phyloP scores from a whole-genome alignment of 805 yeast genomes.

The Yarrowia sp. region DNA sequence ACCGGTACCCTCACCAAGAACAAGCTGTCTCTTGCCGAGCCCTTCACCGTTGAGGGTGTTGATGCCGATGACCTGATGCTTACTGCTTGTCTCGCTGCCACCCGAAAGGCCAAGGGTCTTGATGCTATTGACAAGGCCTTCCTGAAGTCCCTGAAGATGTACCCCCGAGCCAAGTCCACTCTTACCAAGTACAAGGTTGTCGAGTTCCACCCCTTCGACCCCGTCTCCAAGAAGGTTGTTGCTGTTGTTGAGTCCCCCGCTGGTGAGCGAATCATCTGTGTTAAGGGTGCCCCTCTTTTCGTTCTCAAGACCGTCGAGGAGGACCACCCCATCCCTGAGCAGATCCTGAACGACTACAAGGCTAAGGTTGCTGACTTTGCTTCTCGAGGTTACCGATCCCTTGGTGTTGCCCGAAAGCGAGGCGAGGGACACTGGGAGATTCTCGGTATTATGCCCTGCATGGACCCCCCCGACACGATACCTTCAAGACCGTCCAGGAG shows the following conservation, averaged over 20 bases:
- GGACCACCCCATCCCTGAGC: constrained; percentile 95
- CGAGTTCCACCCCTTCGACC: constrained; percentile 97
- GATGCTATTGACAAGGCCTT: constrained; percentile 97
- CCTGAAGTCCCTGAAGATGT: constrained; percentile 79
- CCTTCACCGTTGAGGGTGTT: constrained; percentile 97
- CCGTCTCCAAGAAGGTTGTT: constrained; percentile 94
- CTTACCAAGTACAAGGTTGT: constrained; percentile 89
- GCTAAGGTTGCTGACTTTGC: constrained; percentile 97
- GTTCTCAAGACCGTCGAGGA: constrained; percentile 95
- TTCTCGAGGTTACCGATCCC: constrained; percentile 96
- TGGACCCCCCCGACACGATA: constrained; percentile 99
- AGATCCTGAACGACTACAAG: constrained; percentile 88
- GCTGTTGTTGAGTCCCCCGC: constrained; percentile 94
- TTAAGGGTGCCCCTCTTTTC: constrained; percentile 97
- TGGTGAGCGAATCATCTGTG: constrained; percentile 92
- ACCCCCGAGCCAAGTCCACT: constrained; percentile 92
- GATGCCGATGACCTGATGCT: constrained; percentile 94
- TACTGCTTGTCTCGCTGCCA: constrained; percentile 96
- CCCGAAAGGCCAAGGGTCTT: constrained; percentile 96
- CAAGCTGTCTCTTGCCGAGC: constrained; percentile 93
- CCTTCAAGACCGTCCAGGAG: constrained; percentile 90
- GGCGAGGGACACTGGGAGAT: constrained; percentile 99
- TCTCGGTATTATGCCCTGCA: constrained; percentile 96
- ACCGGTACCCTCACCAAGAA: constrained; percentile 98
- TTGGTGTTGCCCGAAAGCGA: constrained; percentile 98